These are phyloP conservation scores for Amoeboaphelidium protococcarum DNA, from an alignment of 371 early-diverging fungal genomes.

Conservation along the genomic window DNA sequence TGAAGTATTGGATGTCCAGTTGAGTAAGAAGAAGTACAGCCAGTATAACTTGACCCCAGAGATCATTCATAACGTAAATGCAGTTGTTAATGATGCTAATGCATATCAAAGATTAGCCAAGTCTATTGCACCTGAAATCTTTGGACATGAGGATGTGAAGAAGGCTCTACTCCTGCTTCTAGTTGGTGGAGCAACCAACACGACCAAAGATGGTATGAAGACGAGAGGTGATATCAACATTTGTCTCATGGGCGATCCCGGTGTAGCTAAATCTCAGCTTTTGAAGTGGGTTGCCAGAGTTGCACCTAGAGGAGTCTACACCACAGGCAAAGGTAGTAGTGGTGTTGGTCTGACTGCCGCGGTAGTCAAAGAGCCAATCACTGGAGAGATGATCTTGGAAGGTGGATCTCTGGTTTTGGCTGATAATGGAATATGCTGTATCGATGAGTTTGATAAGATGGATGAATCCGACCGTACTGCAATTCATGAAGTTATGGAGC, in stretches of 20 bases:
- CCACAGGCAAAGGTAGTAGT: slow-evolving; percentile 94
- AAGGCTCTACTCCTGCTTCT: slow-evolving; percentile 65
- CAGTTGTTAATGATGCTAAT: slow-evolving; percentile 34
- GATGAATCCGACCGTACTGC: slow-evolving; percentile 94
- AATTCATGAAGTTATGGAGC: slow-evolving; percentile 99
- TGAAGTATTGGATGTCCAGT: slow-evolving; percentile 57
- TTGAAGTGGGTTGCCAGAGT: slow-evolving; percentile 62
- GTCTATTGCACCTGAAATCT: slow-evolving; percentile 92
- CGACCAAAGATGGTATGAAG: slow-evolving; percentile 66
- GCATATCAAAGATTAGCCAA: slow-evolving; percentile 59
- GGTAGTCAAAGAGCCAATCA: slow-evolving; percentile 95
- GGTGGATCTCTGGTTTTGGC: slow-evolving; percentile 98
- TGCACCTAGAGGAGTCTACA: slow-evolving; percentile 82
- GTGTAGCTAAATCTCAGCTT: slow-evolving; percentile 84
- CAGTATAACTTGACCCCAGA: slow-evolving; percentile 40
- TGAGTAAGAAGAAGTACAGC: slow-evolving; percentile 62
- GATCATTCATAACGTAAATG: slow-evolving; percentile 25
- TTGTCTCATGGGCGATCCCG: slow-evolving; percentile 96
- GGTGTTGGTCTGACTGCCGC: slow-evolving; percentile 98
- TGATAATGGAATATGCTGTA: slow-evolving; percentile 97
- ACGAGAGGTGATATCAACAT: slow-evolving; percentile 90
- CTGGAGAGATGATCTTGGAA: slow-evolving; percentile 97
- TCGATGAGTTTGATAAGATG: slow-evolving; percentile 99
- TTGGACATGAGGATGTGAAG: slow-evolving; percentile 86
- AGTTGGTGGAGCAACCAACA: slow-evolving; percentile 66